phyloP scores from a whole-genome alignment of 768 basidiomycete species.

The Phaeotremella fagi region DNA sequence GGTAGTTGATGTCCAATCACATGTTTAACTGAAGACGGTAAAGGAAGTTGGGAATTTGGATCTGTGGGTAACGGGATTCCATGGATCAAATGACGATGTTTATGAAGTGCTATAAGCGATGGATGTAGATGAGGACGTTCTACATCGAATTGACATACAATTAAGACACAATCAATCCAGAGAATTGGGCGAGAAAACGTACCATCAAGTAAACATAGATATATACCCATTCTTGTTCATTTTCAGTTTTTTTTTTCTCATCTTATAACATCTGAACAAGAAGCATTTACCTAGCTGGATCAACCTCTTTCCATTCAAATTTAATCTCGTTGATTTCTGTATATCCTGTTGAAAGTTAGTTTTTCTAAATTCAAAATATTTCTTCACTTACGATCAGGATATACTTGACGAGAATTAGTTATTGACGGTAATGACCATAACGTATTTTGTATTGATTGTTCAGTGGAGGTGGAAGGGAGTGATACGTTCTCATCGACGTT shows the following conservation, averaged over 20 bases:
- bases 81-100: conserved; percentile 26
- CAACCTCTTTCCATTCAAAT: conserved; percentile 17
- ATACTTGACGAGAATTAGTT: conserved; percentile 7
- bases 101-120: conserved; percentile 25
- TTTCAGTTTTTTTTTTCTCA: background rate
- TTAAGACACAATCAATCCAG: background rate
- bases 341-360: conserved; percentile 8
- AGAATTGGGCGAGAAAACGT: background rate
- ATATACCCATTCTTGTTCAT: conserved; percentile 28
- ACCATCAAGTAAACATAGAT: conserved; percentile 35
- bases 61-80: conserved; percentile 21
- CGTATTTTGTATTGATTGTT: background rate
- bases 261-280: too few species aligned
- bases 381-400: conserved; percentile 30
- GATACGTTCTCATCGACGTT: too few species aligned
- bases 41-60: conserved; percentile 20
- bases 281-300: conserved; percentile 24
- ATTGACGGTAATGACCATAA: conserved; percentile 11
- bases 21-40: background rate
- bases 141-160: too few species aligned
- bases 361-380: too few species aligned
- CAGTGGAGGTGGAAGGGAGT: background rate
- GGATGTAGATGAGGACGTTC: conserved; percentile 35
- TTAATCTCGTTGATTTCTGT: conserved; percentile 1
- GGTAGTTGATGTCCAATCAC: background rate